Conservation (phyloP, 768 basidiomycete species). For the Pleurotus tuoliensis region DNA sequence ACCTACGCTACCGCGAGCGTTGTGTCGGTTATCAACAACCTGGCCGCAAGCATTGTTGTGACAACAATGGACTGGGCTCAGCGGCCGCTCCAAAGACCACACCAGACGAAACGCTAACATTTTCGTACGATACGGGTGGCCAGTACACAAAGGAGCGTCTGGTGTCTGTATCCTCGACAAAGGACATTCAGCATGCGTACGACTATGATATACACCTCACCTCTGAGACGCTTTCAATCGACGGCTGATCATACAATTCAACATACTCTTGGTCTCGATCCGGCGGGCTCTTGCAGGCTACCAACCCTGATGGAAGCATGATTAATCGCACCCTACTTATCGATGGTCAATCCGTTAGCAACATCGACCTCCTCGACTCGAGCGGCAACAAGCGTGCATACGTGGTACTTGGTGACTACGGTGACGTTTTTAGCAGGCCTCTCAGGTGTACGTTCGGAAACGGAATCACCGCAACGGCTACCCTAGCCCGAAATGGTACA, state of each 20-base stretch:
- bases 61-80: not conserved
- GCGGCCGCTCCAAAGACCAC: not conserved
- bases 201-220: constrained; percentile 2
- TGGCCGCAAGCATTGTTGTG: not conserved
- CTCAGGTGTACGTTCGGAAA: not conserved
- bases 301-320: not conserved
- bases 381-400: not conserved
- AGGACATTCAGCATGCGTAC: not conserved
- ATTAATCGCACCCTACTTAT: not conserved
- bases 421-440: not conserved
- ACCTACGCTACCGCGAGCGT: too few relatives aligned
- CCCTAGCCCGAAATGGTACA: not conserved
- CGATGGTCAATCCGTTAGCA: constrained; percentile 1
- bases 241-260: not conserved
- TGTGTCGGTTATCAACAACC: constrained; percentile 1
- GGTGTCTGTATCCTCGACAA: not conserved
- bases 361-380: not conserved
- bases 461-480: not conserved
- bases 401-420: not conserved
- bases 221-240: not conserved
- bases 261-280: not conserved
- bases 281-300: not conserved
- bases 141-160: constrained; percentile 1
- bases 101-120: not conserved
- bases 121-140: constrained; percentile 1